Conservation (phyloP, 768 basidiomycete species). For the Lactifluus pinguis region DNA sequence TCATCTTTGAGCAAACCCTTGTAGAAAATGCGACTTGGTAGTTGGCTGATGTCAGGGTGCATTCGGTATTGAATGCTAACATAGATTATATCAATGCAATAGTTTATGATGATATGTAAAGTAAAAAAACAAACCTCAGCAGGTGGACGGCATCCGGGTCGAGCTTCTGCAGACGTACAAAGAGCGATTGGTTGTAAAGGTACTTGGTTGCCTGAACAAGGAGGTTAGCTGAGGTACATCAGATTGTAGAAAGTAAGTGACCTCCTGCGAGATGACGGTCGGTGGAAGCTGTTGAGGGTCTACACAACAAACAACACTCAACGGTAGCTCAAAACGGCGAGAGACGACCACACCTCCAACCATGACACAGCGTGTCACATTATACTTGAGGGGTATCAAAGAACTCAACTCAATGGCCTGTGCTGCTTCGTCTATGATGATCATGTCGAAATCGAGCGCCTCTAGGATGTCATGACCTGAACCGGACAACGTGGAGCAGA, state of each 20-base stretch:
- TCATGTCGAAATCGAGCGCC: slow-evolving; percentile 82
- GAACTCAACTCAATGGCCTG: slow-evolving; percentile 94
- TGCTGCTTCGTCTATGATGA: slow-evolving; percentile 97
- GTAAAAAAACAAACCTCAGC: slow-evolving; percentile 50
- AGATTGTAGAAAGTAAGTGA: slow-evolving; percentile 26
- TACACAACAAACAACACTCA: slow-evolving; percentile 20
- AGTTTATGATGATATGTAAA: not conserved
- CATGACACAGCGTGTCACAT: slow-evolving; percentile 76
- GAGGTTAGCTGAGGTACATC: not conserved
- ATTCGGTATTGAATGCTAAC: slow-evolving; percentile 96
- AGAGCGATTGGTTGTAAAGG: slow-evolving; percentile 84
- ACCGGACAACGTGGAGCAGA: slow-evolving; percentile 90
- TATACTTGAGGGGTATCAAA: slow-evolving; percentile 89
- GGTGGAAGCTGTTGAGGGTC: slow-evolving; percentile 96
- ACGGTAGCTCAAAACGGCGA: not conserved
- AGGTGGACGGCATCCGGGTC: slow-evolving; percentile 81
- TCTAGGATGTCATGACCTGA: slow-evolving; percentile 84
- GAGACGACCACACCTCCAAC: slow-evolving; percentile 59
- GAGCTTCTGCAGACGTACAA: slow-evolving; percentile 80
- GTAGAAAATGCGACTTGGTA: slow-evolving; percentile 89
- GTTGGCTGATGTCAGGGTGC: slow-evolving; percentile 89
- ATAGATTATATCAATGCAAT: not conserved
- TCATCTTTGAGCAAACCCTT: slow-evolving; percentile 73
- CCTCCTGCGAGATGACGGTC: slow-evolving; percentile 65
- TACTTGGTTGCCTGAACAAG: slow-evolving; percentile 48